These are phyloP conservation scores for Ambrosiella xylebori DNA, from an alignment of 2,329 filamentous ascomycete species.

Conservation along the genomic window DNA sequence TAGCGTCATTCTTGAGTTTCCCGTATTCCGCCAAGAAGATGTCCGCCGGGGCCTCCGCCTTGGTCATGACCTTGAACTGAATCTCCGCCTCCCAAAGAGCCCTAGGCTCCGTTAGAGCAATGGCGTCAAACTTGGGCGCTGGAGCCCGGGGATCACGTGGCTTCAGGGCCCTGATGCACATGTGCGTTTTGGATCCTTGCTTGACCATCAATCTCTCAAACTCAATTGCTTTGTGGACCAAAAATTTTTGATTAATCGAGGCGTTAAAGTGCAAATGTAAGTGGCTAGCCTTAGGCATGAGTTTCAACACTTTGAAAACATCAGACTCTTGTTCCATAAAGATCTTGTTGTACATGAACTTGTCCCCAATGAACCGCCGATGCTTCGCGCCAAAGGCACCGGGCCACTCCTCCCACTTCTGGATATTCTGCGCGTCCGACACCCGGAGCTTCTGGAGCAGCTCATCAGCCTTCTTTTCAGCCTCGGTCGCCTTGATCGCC, in stretches of 20 bases:
- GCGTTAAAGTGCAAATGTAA: conserved; percentile 66
- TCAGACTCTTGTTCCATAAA: conserved; percentile 35
- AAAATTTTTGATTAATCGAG: conserved; percentile 43
- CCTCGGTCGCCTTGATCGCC: too few species aligned
- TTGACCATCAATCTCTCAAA: conserved; percentile 24
- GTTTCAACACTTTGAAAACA: conserved; percentile 37
- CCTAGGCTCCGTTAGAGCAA: not conserved
- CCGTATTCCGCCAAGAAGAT: too few species aligned
- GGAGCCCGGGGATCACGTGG: too few species aligned
- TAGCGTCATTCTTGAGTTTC: too few species aligned
- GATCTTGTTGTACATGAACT: conserved; percentile 38
- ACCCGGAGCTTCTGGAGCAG: too few species aligned
- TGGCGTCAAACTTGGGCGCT: not conserved
- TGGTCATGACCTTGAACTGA: not conserved
- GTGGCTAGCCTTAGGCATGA: conserved; percentile 55
- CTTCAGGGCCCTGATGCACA: conserved; percentile 43
- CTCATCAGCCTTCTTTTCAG: too few species aligned
- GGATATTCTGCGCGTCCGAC: too few species aligned
- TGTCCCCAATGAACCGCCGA: conserved; percentile 22
- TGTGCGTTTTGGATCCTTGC: conserved; percentile 20
- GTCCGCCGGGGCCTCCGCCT: too few species aligned
- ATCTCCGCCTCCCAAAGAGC: not conserved
- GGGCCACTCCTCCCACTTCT: too few species aligned
- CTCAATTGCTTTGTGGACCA: conserved; percentile 36
- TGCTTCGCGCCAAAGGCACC: conserved; percentile 13